These are phyloP conservation scores for Apophysomyces ossiformis DNA, from an alignment of 371 early-diverging fungal species.

Conservation along the genomic window DNA sequence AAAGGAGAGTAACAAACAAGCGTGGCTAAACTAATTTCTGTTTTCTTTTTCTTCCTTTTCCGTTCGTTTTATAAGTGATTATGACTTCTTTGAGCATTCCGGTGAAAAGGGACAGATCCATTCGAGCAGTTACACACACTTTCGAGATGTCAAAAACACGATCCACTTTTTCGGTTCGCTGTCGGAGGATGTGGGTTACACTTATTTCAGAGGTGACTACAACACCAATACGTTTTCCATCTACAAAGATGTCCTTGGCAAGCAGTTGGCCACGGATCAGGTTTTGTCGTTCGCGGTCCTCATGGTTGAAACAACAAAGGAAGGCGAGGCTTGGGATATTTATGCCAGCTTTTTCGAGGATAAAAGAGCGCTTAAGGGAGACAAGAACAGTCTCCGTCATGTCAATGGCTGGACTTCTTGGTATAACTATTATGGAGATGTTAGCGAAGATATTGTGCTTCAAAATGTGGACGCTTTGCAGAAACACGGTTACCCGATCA, in stretches of 20 bases:
- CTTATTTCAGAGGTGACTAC: slow-evolving; percentile 58
- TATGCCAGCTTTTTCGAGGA: slow-evolving; percentile 50
- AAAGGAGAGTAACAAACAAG: background rate
- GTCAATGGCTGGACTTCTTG: slow-evolving; percentile 67
- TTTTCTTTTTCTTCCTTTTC: slow-evolving; percentile 27
- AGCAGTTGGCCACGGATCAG: slow-evolving; percentile 24
- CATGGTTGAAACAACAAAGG: slow-evolving; percentile 37
- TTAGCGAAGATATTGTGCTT: slow-evolving; percentile 52
- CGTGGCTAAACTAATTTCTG: background rate
- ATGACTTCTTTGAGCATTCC: slow-evolving; percentile 56
- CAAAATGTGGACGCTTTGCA: slow-evolving; percentile 51
- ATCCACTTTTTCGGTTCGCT: slow-evolving; percentile 56
- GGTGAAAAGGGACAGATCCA: slow-evolving; percentile 59
- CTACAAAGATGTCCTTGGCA: slow-evolving; percentile 54
- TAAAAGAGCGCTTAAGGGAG: slow-evolving; percentile 34
- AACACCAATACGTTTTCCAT: slow-evolving; percentile 44
- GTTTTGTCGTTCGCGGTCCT: slow-evolving; percentile 36
- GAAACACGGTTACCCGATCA: slow-evolving; percentile 51
- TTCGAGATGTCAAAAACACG: slow-evolving; percentile 50
- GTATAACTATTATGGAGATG: slow-evolving; percentile 64
- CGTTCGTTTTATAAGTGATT: slow-evolving; percentile 43
- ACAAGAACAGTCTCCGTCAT: slow-evolving; percentile 30
- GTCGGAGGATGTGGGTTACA: slow-evolving; percentile 57
- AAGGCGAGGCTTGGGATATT: slow-evolving; percentile 49
- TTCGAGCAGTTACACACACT: slow-evolving; percentile 58